Percentiles rank a stretch among this genome's conserved stretches.
Evolutionary conservation across 208 protist genomes (phyloP).

Genomic region (Wallacemonas rigidus): DNA sequence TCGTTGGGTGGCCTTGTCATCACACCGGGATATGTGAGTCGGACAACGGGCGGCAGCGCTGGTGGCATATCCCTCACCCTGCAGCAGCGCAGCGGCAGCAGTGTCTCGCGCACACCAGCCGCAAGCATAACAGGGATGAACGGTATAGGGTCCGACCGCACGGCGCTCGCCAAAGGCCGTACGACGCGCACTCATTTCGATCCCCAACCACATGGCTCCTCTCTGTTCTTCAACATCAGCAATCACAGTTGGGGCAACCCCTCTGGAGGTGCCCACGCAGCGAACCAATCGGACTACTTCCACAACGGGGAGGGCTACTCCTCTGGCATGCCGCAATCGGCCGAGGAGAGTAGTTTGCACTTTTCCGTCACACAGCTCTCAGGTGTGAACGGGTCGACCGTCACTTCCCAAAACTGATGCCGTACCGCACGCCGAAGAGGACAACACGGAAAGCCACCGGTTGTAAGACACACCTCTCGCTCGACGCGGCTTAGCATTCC

Average conservation of each 20-base stretch:
- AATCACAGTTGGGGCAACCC: conserved; percentile 16
- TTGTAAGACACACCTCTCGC: no score
- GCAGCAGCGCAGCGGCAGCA: conserved; percentile 22
- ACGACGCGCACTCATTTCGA: conserved; percentile 6
- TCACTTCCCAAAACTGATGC: conserved; percentile 19
- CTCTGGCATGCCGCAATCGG: conserved; percentile 11
- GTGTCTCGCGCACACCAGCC: conserved; percentile 13
- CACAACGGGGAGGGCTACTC: conserved; percentile 1
- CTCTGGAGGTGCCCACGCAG: background rate
- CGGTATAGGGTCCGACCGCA: background rate
- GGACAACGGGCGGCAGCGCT: conserved; percentile 18
- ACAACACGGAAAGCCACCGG: background rate
- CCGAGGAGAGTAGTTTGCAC: conserved; percentile 35
- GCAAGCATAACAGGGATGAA: conserved; percentile 15
- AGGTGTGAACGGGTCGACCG: conserved; percentile 37
- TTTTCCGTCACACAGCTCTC: conserved; percentile 35
- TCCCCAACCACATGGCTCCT: background rate
- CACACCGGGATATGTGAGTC: background rate
- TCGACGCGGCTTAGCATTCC: no score
- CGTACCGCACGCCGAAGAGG: background rate
- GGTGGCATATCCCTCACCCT: conserved; percentile 25
- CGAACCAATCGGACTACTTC: background rate
- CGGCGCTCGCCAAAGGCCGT: background rate
- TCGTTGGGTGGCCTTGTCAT: conserved; percentile 10
- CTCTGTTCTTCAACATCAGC: conserved; percentile 15